Evolutionary conservation across 139 green algal genomes (phyloP), one percentile per base, ranked within the genome.

Genomic region (Cymbomonas tetramitiformis): DNA sequence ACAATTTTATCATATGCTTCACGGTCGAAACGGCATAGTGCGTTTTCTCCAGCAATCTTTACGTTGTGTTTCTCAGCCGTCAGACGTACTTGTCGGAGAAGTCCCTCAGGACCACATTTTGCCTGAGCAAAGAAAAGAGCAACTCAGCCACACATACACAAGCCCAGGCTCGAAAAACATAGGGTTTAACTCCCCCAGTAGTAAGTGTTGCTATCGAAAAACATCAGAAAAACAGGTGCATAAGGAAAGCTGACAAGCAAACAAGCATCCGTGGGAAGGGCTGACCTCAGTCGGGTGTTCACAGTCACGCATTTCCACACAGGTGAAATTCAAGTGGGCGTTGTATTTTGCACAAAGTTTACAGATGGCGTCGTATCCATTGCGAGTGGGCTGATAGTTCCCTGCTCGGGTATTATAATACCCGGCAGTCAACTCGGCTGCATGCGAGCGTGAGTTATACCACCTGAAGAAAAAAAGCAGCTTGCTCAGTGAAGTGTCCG

Each of bases 251-350:
- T n/a, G n/a, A n/a, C n/a, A n/a, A n/a, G n/a, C n/a, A n/a, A n/a
- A n/a, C n/a, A n/a, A n/a, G n/a, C n/a, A n/a, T n/a, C n/a, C n/a
- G n/a, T n/a, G n/a, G n/a, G n/a, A n/a, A n/a, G n/a, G n/a, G n/a
- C n/a, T n/a, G n/a, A n/a, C n/a, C n/a, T n/a, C n/a, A n/a, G n/a
- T n/a, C n/a, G 90, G 86, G 64, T 98, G 90, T 76, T 99, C 92
- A 55, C 79, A 87, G 76, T 99, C 92, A 12, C 85, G 73, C 92
- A 98, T 98, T 77, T 99, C 92, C 23, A 96, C 86, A 62, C 91
- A 98, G 23, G 92, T 99, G 77, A 99, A 98, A 67, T 75, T 86
- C 30, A 93, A 67, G 4, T 69, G 65, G 0, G 76, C 80, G n/a
- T 80, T 67, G 58, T 93, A 62, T 43, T 61, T 71, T 25, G 53